These are phyloP conservation scores for Leishmania guyanensis DNA, from an alignment of 208 protist species.

Conservation along the genomic window DNA sequence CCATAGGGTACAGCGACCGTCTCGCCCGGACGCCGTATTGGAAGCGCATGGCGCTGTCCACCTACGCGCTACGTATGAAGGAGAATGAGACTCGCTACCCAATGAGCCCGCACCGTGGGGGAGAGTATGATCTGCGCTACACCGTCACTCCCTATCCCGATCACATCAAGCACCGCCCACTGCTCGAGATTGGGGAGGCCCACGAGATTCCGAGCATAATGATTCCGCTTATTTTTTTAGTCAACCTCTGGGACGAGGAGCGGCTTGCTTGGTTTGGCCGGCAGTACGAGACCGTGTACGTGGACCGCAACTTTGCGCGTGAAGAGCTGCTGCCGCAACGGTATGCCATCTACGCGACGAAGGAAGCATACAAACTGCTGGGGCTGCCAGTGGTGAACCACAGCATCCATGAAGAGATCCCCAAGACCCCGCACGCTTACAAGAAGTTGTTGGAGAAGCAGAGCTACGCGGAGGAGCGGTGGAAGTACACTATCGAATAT, in stretches of 20 bases:
- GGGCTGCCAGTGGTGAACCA: conserved; percentile 82
- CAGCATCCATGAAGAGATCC: conserved; percentile 80
- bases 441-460: conserved; percentile 86
- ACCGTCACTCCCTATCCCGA: conserved; percentile 77
- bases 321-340: conserved; percentile 86
- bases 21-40: conserved; percentile 83
- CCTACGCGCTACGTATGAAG: conserved; percentile 74
- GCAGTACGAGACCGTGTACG: conserved; percentile 89
- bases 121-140: conserved; percentile 91
- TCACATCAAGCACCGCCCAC: conserved; percentile 64
- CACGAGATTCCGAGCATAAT: conserved; percentile 68
- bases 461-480: conserved; percentile 87
- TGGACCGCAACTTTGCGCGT: conserved; percentile 59
- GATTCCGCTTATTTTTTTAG: conserved; percentile 87
- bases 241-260: conserved; percentile 80
- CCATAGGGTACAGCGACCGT: conserved; percentile 84
- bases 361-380: conserved; percentile 82
- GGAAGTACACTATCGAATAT: conserved; percentile 91
- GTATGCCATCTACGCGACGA: conserved; percentile 89
- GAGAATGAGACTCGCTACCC: conserved; percentile 89
- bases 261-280: conserved; percentile 71
- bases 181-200: conserved; percentile 87
- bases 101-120: conserved; percentile 64
- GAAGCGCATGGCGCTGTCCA: conserved; percentile 90
- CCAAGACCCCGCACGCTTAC: conserved; percentile 77